These are phyloP conservation scores for Populus deltoides DNA, from an alignment of 345 rosid genomes.

Conservation along the genomic window DNA sequence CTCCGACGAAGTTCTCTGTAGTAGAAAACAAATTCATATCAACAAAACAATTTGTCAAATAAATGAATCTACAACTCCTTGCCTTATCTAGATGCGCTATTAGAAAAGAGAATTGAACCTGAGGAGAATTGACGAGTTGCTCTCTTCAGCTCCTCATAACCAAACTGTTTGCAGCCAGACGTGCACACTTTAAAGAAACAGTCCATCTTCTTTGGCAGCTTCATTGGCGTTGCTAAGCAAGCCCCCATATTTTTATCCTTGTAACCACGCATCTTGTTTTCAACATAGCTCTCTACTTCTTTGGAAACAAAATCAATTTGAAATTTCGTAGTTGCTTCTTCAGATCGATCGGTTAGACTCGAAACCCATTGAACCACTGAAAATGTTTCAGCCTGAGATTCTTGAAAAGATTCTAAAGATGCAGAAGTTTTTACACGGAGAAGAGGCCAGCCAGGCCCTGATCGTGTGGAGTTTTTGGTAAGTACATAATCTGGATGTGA, in stretches of 20 bases:
- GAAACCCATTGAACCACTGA: not conserved
- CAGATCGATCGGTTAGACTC: not conserved
- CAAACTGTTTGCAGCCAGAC: conserved; percentile 18
- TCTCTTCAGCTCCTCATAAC: conserved; percentile 13
- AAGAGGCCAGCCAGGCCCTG: conserved; percentile 46
- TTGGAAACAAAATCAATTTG: not conserved
- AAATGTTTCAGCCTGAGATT: conserved; percentile 12
- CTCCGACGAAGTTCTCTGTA: conserved; percentile 25
- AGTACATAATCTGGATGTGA: conserved; percentile 6
- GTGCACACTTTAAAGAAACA: not conserved
- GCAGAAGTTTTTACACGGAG: conserved; percentile 17
- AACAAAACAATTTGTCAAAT: not conserved
- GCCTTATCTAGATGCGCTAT: not conserved
- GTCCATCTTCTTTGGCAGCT: conserved; percentile 11
- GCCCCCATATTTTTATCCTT: not conserved
- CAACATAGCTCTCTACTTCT: not conserved
- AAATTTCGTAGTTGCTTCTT: not conserved
- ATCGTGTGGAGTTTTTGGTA: conserved; percentile 4
- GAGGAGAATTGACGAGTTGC: conserved; percentile 25
- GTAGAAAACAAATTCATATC: not conserved
- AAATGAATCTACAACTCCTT: not conserved
- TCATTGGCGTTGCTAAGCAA: conserved; percentile 10
- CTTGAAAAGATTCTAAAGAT: conserved; percentile 14
- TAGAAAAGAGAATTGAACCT: conserved; percentile 8
- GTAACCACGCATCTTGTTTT: not conserved